A percentile compares a stretch with the other conserved stretches of the same genome.
These are phyloP conservation scores for Mortierella sp. DNA, from an alignment of 371 early-diverging fungal genomes.

Conservation along the genomic window DNA sequence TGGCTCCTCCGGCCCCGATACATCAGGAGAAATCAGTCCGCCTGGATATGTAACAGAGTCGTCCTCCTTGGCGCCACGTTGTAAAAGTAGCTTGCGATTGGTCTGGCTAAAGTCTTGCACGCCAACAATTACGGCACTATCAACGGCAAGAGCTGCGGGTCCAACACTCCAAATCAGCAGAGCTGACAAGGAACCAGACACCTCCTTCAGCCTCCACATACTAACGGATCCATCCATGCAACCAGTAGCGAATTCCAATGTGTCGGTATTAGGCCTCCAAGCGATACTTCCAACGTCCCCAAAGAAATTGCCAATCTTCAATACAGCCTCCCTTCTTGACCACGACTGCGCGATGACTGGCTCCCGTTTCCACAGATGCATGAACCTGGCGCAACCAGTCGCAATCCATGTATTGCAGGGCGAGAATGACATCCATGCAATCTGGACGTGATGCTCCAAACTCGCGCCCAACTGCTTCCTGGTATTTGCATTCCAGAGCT, in stretches of 20 bases:
- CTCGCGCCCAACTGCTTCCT: background rate
- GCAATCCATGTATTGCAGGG: too few species aligned
- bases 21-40: too few species aligned
- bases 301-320: too few species aligned
- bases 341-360: too few species aligned
- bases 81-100: background rate
- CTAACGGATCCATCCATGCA: background rate
- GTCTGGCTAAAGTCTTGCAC: background rate
- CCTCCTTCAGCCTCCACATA: background rate
- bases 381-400: too few species aligned
- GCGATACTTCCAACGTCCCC: background rate
- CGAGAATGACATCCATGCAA: too few species aligned
- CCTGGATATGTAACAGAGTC: background rate
- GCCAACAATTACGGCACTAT: background rate
- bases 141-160: background rate
- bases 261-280: background rate
- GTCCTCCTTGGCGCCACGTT: background rate
- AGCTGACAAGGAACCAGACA: background rate
- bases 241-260: background rate
- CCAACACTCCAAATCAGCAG: background rate
- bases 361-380: too few species aligned
- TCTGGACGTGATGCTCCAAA: background rate
- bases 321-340: too few species aligned
- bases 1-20: too few species aligned
- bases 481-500: background rate